Evolutionary conservation across 495 filamentous ascomycete species (phyloP).

Genomic region (Xylaria acuta): DNA sequence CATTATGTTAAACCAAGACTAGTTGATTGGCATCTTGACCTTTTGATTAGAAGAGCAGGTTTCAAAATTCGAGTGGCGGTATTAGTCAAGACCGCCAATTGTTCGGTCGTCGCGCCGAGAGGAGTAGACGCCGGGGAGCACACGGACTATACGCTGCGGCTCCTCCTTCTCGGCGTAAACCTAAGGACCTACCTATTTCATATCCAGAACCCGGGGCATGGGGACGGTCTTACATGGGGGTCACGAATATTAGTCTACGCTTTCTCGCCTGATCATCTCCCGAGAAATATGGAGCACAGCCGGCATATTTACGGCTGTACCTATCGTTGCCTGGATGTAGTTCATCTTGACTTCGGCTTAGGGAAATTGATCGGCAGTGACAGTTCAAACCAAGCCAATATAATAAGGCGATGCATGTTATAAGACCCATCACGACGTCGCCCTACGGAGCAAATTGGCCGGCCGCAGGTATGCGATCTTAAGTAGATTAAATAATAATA

Average conservation of each 20-base stretch:
- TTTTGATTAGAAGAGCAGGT: conserved; percentile 2
- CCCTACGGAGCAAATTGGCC: not conserved
- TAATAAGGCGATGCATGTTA: not conserved
- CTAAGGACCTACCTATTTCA: conserved; percentile 7
- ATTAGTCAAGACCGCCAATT: not conserved
- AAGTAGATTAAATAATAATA: not conserved
- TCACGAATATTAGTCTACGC: not conserved
- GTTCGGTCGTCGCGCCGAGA: not conserved
- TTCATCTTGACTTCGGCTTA: not conserved
- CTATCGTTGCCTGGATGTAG: not conserved
- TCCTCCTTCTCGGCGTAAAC: not conserved
- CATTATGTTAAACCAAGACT: not conserved
- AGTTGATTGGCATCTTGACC: not conserved
- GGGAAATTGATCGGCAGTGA: not conserved
- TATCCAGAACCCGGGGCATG: conserved; percentile 5
- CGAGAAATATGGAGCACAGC: conserved; percentile 1
- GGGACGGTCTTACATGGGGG: not conserved
- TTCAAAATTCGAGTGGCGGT: not conserved
- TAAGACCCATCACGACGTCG: not conserved
- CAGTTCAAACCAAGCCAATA: not conserved
- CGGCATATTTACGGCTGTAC: not conserved
- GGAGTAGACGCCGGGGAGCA: not conserved
- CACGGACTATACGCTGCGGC: not conserved
- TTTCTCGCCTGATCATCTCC: not conserved
- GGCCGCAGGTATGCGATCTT: not conserved